Evolutionary conservation across 352 stramenopile genomes (phyloP).

Genomic region (Phytophthora megakarya): DNA sequence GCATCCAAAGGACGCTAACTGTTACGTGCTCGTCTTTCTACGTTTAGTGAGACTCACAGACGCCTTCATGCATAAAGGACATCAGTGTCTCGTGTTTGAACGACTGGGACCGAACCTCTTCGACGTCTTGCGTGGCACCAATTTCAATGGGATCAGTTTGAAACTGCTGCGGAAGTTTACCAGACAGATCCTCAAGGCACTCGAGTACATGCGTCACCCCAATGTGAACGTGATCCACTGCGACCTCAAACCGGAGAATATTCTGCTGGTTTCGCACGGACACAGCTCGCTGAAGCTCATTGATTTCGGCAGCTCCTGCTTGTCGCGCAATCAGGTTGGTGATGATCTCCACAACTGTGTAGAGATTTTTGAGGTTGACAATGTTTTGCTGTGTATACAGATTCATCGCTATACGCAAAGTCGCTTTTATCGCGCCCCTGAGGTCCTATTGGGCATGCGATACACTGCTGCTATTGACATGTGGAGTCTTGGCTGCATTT

Average conservation of each 20-base stretch:
- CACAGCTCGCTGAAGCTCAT: slow-evolving; percentile 98
- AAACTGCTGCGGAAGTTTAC: slow-evolving; percentile 96
- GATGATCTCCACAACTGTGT: neutral
- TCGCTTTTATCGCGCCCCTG: slow-evolving; percentile 95
- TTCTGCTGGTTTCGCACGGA: slow-evolving; percentile 93
- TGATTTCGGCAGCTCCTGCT: slow-evolving; percentile 98
- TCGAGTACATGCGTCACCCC: slow-evolving; percentile 84
- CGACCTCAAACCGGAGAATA: slow-evolving; percentile 99
- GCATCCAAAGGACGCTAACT: slow-evolving; percentile 28
- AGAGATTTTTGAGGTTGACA: neutral
- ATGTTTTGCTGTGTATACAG: slow-evolving; percentile 29
- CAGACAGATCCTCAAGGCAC: slow-evolving; percentile 93
- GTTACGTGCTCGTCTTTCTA: slow-evolving; percentile 6
- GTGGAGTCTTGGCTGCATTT: slow-evolving; percentile 90
- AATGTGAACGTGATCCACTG: slow-evolving; percentile 98
- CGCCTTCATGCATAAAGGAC: slow-evolving; percentile 95
- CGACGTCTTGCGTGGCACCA: slow-evolving; percentile 95
- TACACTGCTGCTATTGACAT: slow-evolving; percentile 89
- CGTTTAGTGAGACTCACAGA: slow-evolving; percentile 90
- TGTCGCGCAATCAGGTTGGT: slow-evolving; percentile 88
- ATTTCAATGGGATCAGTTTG: slow-evolving; percentile 91
- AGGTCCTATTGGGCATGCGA: slow-evolving; percentile 84
- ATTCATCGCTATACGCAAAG: slow-evolving; percentile 99
- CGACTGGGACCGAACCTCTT: slow-evolving; percentile 96
- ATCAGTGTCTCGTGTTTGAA: slow-evolving; percentile 99